A percentile compares a stretch with the other conserved stretches of the same genome.
Evolutionary conservation across 2,329 filamentous ascomycete genomes (phyloP).

Genomic region (Pseudocercospora eumusae): DNA sequence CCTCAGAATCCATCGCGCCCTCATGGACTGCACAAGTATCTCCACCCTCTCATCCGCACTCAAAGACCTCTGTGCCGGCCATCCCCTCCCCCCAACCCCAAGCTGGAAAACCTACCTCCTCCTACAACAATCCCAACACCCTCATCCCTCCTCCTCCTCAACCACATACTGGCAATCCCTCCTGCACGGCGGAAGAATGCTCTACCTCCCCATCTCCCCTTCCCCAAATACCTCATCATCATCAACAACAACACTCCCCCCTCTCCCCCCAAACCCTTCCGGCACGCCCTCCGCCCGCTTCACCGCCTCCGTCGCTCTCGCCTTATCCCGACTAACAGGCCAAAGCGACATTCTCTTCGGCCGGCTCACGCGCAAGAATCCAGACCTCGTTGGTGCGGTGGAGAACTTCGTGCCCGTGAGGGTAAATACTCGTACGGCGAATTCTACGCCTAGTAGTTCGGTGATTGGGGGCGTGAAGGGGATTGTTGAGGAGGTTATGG

Average conservation of each 20-base stretch:
- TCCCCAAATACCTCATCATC: neutral
- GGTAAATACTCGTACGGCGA: constrained; percentile 6
- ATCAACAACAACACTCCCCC: neutral
- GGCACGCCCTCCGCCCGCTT: constrained; percentile 11
- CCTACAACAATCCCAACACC: neutral
- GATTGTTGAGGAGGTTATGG: constrained; percentile 10
- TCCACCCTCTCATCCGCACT: neutral
- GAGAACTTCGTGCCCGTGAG: constrained; percentile 13
- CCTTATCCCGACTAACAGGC: neutral
- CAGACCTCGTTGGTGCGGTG: neutral
- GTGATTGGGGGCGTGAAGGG: neutral
- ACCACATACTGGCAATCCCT: constrained; percentile 15
- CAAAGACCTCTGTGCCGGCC: constrained; percentile 10
- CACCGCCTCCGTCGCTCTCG: constrained; percentile 10
- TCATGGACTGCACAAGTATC: constrained; percentile 14
- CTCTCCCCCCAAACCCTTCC: neutral
- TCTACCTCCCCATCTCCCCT: neutral
- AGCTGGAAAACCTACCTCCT: constrained; percentile 2
- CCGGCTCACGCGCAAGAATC: neutral
- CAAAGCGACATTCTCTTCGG: constrained; percentile 15
- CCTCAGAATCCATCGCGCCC: constrained; percentile 11
- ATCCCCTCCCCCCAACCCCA: neutral
- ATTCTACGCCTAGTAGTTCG: neutral
- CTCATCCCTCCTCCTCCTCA: neutral
- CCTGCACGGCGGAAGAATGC: constrained; percentile 11